These are phyloP conservation scores for Aspergillus transmontanensis DNA, from an alignment of 2,329 filamentous ascomycete species.

Conservation along the genomic window DNA sequence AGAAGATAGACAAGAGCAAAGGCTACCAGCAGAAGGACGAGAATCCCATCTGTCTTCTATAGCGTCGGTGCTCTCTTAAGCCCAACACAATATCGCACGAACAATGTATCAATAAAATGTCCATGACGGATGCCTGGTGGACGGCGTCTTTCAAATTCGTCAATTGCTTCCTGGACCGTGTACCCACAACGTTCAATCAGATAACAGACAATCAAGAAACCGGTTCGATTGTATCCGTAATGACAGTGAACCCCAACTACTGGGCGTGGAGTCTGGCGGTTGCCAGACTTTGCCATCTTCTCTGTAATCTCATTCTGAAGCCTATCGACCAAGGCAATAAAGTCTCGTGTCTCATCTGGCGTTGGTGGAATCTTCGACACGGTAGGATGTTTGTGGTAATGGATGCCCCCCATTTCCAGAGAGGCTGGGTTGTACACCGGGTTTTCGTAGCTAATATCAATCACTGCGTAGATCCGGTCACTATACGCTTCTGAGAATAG, in stretches of 20 bases:
- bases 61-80: conserved; percentile 48
- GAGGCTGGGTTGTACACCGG: conserved; percentile 83
- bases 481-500: conserved; percentile 71
- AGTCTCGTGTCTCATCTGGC: conserved; percentile 60
- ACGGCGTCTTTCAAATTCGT: conserved; percentile 71
- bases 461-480: conserved; percentile 69
- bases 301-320: conserved; percentile 59
- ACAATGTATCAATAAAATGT: conserved; percentile 83
- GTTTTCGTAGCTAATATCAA: conserved; percentile 89
- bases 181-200: conserved; percentile 79
- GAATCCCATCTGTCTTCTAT: conserved; percentile 19
- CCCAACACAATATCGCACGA: conserved; percentile 70
- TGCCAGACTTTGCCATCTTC: conserved; percentile 48
- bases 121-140: conserved; percentile 85
- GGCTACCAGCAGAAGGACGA: neutral
- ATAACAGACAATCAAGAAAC: conserved; percentile 88
- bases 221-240: conserved; percentile 93
- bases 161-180: conserved; percentile 73
- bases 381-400: conserved; percentile 85
- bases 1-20: neutral
- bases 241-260: conserved; percentile 88
- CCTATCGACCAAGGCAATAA: conserved; percentile 61
- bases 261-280: conserved; percentile 37
- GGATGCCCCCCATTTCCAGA: conserved; percentile 66
- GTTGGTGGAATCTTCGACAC: conserved; percentile 87